phyloP scores from a whole-genome alignment of 164 flowering plant genomes.

The Cinnamomum micranthum region DNA sequence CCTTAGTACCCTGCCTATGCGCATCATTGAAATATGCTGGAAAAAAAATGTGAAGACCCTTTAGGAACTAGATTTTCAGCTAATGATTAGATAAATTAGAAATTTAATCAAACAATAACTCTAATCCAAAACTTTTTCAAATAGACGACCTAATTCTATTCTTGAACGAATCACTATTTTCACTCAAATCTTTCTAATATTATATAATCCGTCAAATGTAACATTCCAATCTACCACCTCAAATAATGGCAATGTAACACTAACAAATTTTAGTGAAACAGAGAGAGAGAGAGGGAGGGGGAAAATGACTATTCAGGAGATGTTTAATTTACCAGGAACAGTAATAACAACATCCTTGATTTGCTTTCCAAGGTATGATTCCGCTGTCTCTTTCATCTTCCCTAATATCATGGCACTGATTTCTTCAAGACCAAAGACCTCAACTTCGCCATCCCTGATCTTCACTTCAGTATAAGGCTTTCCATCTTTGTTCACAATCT shows the following conservation, averaged over 20 bases:
- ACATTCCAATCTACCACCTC: too few relatives aligned
- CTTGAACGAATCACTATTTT: too few relatives aligned
- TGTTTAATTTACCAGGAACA: slow-evolving; percentile 60
- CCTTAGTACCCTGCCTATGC: slow-evolving; percentile 94
- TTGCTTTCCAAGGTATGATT: slow-evolving; percentile 88
- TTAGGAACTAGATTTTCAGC: too few relatives aligned
- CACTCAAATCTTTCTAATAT: too few relatives aligned
- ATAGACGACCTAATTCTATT: too few relatives aligned
- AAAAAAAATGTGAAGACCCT: not conserved
- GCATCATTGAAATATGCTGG: slow-evolving; percentile 93
- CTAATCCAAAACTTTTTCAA: too few relatives aligned
- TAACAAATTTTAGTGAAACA: too few relatives aligned
- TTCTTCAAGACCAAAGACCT: slow-evolving; percentile 88
- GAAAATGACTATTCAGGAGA: not conserved
- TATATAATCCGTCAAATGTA: too few relatives aligned
- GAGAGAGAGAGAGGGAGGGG: too few relatives aligned
- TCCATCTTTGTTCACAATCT: slow-evolving; percentile 84
- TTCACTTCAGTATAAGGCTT: slow-evolving; percentile 83
- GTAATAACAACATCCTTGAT: slow-evolving; percentile 93
- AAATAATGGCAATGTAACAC: not conserved
- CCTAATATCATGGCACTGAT: slow-evolving; percentile 80
- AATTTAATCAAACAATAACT: too few relatives aligned
- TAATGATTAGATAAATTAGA: too few relatives aligned
- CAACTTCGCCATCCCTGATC: slow-evolving; percentile 71
- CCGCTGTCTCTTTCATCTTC: slow-evolving; percentile 95